Evolutionary conservation across 306 rosid species (phyloP).

Genomic region (Carpinus fangiana): DNA sequence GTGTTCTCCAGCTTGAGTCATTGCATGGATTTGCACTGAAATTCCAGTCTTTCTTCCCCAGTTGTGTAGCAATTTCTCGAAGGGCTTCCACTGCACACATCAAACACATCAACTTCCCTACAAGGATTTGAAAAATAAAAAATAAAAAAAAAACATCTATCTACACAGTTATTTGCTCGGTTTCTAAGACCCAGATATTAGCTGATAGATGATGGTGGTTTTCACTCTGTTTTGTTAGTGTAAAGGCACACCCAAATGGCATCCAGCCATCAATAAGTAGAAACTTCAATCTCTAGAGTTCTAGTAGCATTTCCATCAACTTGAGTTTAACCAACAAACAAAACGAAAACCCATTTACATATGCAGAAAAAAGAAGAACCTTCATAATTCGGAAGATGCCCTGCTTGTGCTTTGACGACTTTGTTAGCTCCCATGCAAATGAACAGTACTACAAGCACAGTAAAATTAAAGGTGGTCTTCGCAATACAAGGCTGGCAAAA

Average conservation of each 20-base stretch:
- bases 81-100: conserved; percentile 28
- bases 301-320: neutral
- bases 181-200: neutral
- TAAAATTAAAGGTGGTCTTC: neutral
- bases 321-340: neutral
- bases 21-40: conserved; percentile 31
- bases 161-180: neutral
- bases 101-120: neutral
- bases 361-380: conserved; percentile 3
- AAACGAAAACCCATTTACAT: neutral
- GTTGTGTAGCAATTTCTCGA: conserved; percentile 10
- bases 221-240: neutral
- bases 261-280: neutral
- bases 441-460: neutral
- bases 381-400: conserved; percentile 27
- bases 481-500: neutral
- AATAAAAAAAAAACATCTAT: too few species aligned
- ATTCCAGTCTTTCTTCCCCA: conserved; percentile 31
- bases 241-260: neutral
- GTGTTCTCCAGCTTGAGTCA: conserved; percentile 24
- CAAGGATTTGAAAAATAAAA: neutral
- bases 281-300: neutral
- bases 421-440: conserved; percentile 4
- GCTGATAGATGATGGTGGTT: neutral
- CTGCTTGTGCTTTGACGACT: conserved; percentile 15